Conservation (phyloP, 2,329 filamentous ascomycete genomes). For the Fusarium abutilonis region DNA sequence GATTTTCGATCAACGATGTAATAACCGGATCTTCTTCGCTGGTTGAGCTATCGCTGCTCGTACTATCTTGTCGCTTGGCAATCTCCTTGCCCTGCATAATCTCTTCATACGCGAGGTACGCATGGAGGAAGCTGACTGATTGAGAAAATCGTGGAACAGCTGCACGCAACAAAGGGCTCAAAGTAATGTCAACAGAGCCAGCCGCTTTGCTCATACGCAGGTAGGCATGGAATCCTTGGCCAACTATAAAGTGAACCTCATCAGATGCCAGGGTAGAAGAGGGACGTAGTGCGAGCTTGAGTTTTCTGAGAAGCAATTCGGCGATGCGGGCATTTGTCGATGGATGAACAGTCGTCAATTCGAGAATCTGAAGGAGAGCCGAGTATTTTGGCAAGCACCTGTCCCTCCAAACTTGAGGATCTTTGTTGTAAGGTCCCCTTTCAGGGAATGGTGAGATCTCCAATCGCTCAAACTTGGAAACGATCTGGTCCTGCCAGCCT, state of each 20-base stretch:
- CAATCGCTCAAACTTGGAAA: slow-evolving; percentile 72
- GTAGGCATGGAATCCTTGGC: slow-evolving; percentile 78
- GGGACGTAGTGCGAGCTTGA: slow-evolving; percentile 71
- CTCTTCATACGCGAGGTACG: slow-evolving; percentile 66
- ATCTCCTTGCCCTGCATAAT: slow-evolving; percentile 37
- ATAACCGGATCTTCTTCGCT: slow-evolving; percentile 69
- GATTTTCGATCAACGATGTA: slow-evolving; percentile 73
- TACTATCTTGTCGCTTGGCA: slow-evolving; percentile 39
- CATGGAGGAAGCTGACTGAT: slow-evolving; percentile 72
- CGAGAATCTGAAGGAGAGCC: slow-evolving; percentile 70
- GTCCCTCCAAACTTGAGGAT: slow-evolving; percentile 69
- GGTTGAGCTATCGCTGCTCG: slow-evolving; percentile 55
- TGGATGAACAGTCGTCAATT: slow-evolving; percentile 70
- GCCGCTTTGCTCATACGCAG: slow-evolving; percentile 70
- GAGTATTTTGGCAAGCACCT: slow-evolving; percentile 74
- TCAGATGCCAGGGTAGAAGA: slow-evolving; percentile 68
- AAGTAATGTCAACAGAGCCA: slow-evolving; percentile 65
- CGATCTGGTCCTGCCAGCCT: slow-evolving; percentile 78
- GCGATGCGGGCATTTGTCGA: slow-evolving; percentile 73
- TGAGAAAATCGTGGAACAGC: slow-evolving; percentile 73
- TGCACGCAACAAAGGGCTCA: slow-evolving; percentile 73
- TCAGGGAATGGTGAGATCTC: slow-evolving; percentile 73
- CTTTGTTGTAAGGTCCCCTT: slow-evolving; percentile 68
- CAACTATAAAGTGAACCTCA: slow-evolving; percentile 77
- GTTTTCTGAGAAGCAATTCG: slow-evolving; percentile 71